phyloP scores from a whole-genome alignment of 2,329 filamentous ascomycete genomes.

The Diaporthe longicolla region DNA sequence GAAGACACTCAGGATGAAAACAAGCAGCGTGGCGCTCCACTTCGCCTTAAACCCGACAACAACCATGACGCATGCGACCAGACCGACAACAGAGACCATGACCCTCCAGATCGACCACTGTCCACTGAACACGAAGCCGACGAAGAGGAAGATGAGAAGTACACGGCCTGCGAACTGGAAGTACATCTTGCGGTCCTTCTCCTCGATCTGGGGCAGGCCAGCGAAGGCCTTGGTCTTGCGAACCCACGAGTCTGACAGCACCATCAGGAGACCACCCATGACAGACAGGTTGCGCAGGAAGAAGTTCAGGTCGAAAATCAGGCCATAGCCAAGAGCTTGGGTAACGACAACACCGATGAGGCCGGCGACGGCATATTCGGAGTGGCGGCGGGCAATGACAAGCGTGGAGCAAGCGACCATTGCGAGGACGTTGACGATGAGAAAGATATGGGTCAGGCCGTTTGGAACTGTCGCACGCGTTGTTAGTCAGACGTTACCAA shows the following conservation, averaged over 20 bases:
- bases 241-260: constrained; percentile 97
- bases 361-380: constrained; percentile 91
- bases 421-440: constrained; percentile 88
- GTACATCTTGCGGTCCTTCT: constrained; percentile 99
- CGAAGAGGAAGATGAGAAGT: constrained; percentile 95
- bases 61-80: constrained; percentile 97
- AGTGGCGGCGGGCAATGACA: constrained; percentile 93
- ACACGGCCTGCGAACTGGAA: constrained; percentile 98
- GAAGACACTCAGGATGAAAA: constrained; percentile 95
- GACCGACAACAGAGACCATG: constrained; percentile 85
- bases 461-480: constrained; percentile 75
- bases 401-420: constrained; percentile 87
- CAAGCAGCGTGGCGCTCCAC: constrained; percentile 95
- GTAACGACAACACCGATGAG: constrained; percentile 92
- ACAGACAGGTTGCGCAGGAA: constrained; percentile 99
- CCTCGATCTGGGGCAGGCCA: constrained; percentile 91
- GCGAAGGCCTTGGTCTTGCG: constrained; percentile 98
- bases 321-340: constrained; percentile 94
- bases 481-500: constrained; percentile 29
- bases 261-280: constrained; percentile 97
- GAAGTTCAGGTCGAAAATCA: constrained; percentile 99
- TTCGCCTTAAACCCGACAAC: constrained; percentile 99
- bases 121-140: constrained; percentile 96
- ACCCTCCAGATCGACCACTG: constrained; percentile 93
- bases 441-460: constrained; percentile 92